Conservation (phyloP, 345 rosid genomes). For the Ricinus communis region DNA sequence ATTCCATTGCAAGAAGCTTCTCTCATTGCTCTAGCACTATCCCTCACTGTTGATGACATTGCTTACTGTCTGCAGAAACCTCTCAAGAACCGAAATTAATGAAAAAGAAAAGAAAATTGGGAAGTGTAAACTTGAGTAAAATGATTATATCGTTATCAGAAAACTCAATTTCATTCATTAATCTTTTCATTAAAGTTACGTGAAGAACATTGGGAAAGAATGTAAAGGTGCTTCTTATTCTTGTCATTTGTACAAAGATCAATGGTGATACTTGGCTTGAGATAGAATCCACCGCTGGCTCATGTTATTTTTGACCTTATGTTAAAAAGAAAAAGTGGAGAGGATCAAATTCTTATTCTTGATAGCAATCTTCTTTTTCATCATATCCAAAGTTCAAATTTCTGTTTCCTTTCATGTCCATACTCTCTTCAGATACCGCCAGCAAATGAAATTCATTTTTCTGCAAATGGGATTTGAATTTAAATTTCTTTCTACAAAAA, state of each 20-base stretch:
- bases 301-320: not conserved
- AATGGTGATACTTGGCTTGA: slow-evolving; percentile 34
- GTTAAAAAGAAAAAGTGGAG: slow-evolving; percentile 4
- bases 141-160: not conserved
- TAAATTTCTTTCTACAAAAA: too few relatives aligned
- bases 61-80: not conserved
- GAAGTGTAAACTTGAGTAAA: not conserved
- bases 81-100: too few relatives aligned
- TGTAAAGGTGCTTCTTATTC: slow-evolving; percentile 28
- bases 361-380: slow-evolving; percentile 9
- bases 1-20: slow-evolving; percentile 38
- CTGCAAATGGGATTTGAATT: not conserved
- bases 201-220: slow-evolving; percentile 16
- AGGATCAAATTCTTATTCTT: slow-evolving; percentile 29
- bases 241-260: slow-evolving; percentile 19
- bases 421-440: slow-evolving; percentile 4
- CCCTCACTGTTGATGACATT: slow-evolving; percentile 33
- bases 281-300: slow-evolving; percentile 18
- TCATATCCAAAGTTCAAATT: slow-evolving; percentile 10
- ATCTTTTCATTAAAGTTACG: slow-evolving; percentile 27
- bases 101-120: not conserved
- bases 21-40: slow-evolving; percentile 16
- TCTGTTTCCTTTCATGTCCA: slow-evolving; percentile 3
- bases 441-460: not conserved
- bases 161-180: slow-evolving; percentile 12